Evolutionary conservation across 2,329 filamentous ascomycete species (phyloP).

Genomic region (Hymenotorrendiella dingleyae): DNA sequence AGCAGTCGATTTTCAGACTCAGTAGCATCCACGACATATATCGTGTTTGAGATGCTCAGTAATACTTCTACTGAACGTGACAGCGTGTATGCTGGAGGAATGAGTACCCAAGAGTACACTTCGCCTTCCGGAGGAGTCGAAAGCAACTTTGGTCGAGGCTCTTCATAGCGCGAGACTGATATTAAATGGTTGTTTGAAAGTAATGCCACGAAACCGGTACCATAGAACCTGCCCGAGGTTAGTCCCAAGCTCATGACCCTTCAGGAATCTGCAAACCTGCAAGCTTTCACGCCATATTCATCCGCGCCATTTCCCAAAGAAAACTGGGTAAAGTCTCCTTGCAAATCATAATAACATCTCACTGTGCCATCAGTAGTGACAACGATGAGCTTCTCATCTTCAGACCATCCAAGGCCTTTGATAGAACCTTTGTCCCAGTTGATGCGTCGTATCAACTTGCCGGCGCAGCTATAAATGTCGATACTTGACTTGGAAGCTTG

Average conservation of each 20-base stretch:
- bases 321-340: slow-evolving; percentile 92
- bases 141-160: slow-evolving; percentile 80
- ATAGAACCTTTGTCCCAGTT: slow-evolving; percentile 89
- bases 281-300: slow-evolving; percentile 79
- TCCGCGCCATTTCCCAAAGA: slow-evolving; percentile 86
- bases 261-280: slow-evolving; percentile 42
- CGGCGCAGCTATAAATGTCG: slow-evolving; percentile 90
- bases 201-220: slow-evolving; percentile 85
- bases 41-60: slow-evolving; percentile 74
- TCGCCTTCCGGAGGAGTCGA: slow-evolving; percentile 70
- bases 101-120: slow-evolving; percentile 82
- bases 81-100: slow-evolving; percentile 81
- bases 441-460: slow-evolving; percentile 78
- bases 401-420: slow-evolving; percentile 89
- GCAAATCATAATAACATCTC: slow-evolving; percentile 79
- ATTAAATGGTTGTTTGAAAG: slow-evolving; percentile 83
- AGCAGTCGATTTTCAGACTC: slow-evolving; percentile 89
- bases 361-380: slow-evolving; percentile 87
- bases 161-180: slow-evolving; percentile 81
- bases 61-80: slow-evolving; percentile 91
- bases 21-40: slow-evolving; percentile 79
- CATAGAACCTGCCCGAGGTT: slow-evolving; percentile 59
- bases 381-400: slow-evolving; percentile 86
- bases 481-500: slow-evolving; percentile 75
- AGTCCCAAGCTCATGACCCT: neutral